Evolutionary conservation across 331 rosid species (phyloP).

Genomic region (Arachis monticola): DNA sequence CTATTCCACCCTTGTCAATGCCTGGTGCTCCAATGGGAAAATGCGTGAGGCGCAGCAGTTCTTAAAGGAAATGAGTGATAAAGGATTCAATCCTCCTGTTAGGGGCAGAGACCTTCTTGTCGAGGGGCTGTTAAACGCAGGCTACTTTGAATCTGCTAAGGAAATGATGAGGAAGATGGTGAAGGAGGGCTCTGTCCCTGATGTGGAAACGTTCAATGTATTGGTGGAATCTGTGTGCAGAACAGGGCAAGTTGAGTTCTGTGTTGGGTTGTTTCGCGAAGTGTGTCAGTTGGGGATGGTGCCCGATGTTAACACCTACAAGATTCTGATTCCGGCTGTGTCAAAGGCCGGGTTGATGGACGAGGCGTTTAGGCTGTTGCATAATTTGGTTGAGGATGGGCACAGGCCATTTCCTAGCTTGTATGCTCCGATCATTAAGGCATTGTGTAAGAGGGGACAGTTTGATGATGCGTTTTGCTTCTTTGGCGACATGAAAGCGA

Average conservation of each 20-base stretch:
- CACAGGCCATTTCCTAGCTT: slow-evolving; percentile 75
- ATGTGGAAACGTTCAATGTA: slow-evolving; percentile 72
- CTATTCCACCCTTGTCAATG: slow-evolving; percentile 71
- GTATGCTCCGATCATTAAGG: slow-evolving; percentile 81
- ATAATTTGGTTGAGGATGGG: slow-evolving; percentile 75
- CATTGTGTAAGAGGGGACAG: slow-evolving; percentile 74
- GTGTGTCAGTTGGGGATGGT: slow-evolving; percentile 63
- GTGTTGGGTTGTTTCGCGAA: slow-evolving; percentile 60
- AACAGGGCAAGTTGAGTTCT: slow-evolving; percentile 67
- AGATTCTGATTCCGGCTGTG: slow-evolving; percentile 69
- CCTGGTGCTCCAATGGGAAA: slow-evolving; percentile 89
- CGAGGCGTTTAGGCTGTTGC: slow-evolving; percentile 72
- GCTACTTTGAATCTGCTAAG: slow-evolving; percentile 74
- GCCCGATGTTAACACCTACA: slow-evolving; percentile 78
- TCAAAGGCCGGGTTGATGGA: slow-evolving; percentile 69
- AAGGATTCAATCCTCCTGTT: slow-evolving; percentile 81
- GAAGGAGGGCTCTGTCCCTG: slow-evolving; percentile 69
- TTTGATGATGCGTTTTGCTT: slow-evolving; percentile 93
- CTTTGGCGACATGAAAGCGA: slow-evolving; percentile 84
- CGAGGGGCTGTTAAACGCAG: slow-evolving; percentile 81
- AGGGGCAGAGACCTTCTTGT: slow-evolving; percentile 90
- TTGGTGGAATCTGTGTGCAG: slow-evolving; percentile 60
- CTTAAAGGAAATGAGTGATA: slow-evolving; percentile 76
- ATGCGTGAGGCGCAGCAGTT: slow-evolving; percentile 78
- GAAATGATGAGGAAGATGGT: slow-evolving; percentile 77